Evolutionary conservation across 208 protist species (phyloP).

Genomic region (Porcisia deanei): DNA sequence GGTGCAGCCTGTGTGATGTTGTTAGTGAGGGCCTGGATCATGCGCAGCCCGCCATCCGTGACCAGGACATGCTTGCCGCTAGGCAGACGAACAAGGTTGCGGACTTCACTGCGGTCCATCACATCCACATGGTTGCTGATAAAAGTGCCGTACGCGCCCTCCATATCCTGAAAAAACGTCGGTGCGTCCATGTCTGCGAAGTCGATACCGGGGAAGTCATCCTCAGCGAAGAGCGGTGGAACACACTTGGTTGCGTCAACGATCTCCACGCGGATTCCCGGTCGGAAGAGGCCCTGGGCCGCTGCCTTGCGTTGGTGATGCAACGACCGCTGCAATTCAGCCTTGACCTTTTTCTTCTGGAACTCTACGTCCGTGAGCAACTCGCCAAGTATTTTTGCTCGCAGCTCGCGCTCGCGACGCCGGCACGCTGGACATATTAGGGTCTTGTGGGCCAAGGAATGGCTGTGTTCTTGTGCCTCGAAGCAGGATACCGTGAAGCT

Average conservation of each 20-base stretch:
- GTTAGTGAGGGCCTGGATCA: conserved; percentile 72
- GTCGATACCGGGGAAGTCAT: conserved; percentile 75
- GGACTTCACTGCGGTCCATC: conserved; percentile 82
- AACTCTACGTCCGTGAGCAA: conserved; percentile 67
- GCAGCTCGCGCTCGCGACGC: conserved; percentile 72
- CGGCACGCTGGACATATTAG: conserved; percentile 68
- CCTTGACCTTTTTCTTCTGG: conserved; percentile 67
- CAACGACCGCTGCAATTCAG: conserved; percentile 64
- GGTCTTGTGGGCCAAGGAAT: conserved; percentile 52
- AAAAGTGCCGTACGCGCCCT: conserved; percentile 82
- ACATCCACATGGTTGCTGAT: conserved; percentile 87
- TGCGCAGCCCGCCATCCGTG: conserved; percentile 76
- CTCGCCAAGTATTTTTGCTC: conserved; percentile 64
- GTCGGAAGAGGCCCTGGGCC: conserved; percentile 76
- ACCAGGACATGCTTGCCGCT: conserved; percentile 83
- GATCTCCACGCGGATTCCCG: conserved; percentile 74
- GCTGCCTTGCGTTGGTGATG: conserved; percentile 85
- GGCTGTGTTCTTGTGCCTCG: conserved; percentile 58
- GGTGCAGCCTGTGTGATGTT: conserved; percentile 29
- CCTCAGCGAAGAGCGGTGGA: conserved; percentile 76
- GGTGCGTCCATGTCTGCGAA: conserved; percentile 73
- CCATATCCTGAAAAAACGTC: conserved; percentile 51
- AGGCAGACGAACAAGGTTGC: conserved; percentile 80
- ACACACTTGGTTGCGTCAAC: conserved; percentile 72
- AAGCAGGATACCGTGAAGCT: conserved; percentile 61